phyloP scores from a whole-genome alignment of 257 asterid species.

The Jaltomata sinuosa region DNA sequence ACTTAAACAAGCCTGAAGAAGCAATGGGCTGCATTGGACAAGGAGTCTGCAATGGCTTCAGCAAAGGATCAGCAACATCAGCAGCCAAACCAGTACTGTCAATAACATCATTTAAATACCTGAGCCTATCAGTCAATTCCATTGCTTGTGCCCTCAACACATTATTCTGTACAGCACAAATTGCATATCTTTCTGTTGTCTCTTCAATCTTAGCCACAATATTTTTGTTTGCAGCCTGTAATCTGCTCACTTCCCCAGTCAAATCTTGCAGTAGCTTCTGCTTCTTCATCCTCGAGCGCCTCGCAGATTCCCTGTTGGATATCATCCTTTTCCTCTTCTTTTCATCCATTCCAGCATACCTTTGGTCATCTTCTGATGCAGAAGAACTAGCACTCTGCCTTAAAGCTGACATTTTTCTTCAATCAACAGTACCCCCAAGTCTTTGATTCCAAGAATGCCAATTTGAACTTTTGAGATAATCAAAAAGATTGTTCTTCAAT shows the following conservation, averaged over 20 bases:
- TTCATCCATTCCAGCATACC: constrained; percentile 30
- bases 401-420: constrained; percentile 14
- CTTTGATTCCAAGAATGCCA: not conserved
- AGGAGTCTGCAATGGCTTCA: constrained; percentile 56
- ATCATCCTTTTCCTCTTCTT: constrained; percentile 46
- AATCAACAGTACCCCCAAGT: not conserved
- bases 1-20: constrained; percentile 27
- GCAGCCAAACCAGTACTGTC: constrained; percentile 16
- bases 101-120: constrained; percentile 30
- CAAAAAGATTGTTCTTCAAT: not conserved
- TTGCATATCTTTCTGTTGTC: constrained; percentile 19
- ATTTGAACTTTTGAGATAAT: not conserved
- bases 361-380: constrained; percentile 23
- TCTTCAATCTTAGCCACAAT: constrained; percentile 40
- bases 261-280: constrained; percentile 45
- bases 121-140: constrained; percentile 46
- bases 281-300: constrained; percentile 36
- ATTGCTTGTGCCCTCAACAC: constrained; percentile 53
- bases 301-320: constrained; percentile 40
- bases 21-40: constrained; percentile 39
- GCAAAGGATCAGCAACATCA: constrained; percentile 18
- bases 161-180: constrained; percentile 33
- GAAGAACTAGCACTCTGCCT: constrained; percentile 15
- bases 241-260: constrained; percentile 23
- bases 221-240: constrained; percentile 39